Evolutionary conservation across 164 flowering plant species (phyloP), one percentile per base, ranked within the genome.

Genomic region (Macadamia tetraphylla): DNA sequence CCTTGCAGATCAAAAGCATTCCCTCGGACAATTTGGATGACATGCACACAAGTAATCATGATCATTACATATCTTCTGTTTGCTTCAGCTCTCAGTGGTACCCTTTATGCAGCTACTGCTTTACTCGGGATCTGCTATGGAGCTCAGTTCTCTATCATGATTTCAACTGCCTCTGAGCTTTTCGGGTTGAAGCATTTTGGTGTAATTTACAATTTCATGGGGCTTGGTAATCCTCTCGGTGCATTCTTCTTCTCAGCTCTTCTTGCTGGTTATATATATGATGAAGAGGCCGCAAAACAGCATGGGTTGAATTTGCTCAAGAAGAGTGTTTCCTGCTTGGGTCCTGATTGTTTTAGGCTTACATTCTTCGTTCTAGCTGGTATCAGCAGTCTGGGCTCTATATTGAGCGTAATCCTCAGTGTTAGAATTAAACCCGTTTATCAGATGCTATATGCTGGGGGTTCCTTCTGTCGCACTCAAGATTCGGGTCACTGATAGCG

Each of bases 41-140:
- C 88, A 58, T 73, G 72, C 64, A 82, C 93, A 62, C 97, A 90
- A 71, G 44, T 82, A 58, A 68, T 87, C 69, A 94, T 94, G 98
- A 64, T 81, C 58, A 5, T 80, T 17, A 66, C 85, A 5, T 90
- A 82, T 78, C 85, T 94, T 55, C 76, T 91, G 15, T 86, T 82
- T 73, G 98, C 96, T 35, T 91, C 87, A 4, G 89, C 84, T 51
- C 58, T 87, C 8, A 70, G 59, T 43, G 97, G 93, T 8, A 84
- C 92, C 60, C 87, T 91, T 29, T 84, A 81, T 72, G 81, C 77
- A 44, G 92, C 93, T 63, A 88, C 86, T 58, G 88, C 87, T 51
- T 76, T 88, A 35, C 88, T 91, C 44, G 97, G 98, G 29, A 78
- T 94, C 72, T 94, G 98, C 81, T 90, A 80, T 56, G 98, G 98